Conservation (phyloP, 352 stramenopile species). For the Pythium phragmiticola region DNA sequence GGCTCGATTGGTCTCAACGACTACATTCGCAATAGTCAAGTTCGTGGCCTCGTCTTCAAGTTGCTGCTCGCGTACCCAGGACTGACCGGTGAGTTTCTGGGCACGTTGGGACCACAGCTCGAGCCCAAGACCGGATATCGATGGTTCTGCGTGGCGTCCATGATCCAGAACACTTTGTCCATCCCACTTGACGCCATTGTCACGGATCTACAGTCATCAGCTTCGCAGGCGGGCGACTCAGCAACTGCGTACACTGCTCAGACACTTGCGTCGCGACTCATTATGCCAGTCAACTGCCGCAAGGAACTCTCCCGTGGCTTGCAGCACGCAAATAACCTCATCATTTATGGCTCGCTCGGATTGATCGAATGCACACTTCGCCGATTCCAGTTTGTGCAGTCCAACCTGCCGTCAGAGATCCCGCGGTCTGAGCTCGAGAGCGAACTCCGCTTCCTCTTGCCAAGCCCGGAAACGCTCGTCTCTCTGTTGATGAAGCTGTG, state of each 20-base stretch:
- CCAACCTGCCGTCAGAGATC: slow-evolving; percentile 23
- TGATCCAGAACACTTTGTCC: slow-evolving; percentile 67
- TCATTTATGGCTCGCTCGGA: slow-evolving; percentile 73
- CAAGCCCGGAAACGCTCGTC: slow-evolving; percentile 75
- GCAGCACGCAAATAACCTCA: slow-evolving; percentile 69
- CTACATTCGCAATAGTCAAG: slow-evolving; percentile 45
- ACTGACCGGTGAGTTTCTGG: slow-evolving; percentile 57
- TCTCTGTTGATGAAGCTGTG: slow-evolving; percentile 80
- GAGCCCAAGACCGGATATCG: slow-evolving; percentile 72
- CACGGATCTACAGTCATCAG: slow-evolving; percentile 21
- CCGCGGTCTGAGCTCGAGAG: slow-evolving; percentile 44
- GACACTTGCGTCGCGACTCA: slow-evolving; percentile 51
- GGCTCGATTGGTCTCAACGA: slow-evolving; percentile 65
- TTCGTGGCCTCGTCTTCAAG: slow-evolving; percentile 51
- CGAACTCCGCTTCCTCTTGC: slow-evolving; percentile 67
- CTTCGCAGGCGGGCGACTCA: neutral
- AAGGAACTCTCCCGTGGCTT: slow-evolving; percentile 84
- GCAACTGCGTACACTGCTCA: slow-evolving; percentile 33
- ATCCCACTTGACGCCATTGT: slow-evolving; percentile 45
- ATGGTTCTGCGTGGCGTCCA: slow-evolving; percentile 75
- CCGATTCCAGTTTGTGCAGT: slow-evolving; percentile 46
- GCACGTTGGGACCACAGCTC: slow-evolving; percentile 54
- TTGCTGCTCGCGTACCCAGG: slow-evolving; percentile 68
- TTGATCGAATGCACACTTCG: slow-evolving; percentile 61
- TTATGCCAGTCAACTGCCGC: slow-evolving; percentile 64